Evolutionary conservation across 495 filamentous ascomycete species (phyloP), one percentile per base, ranked within the genome.

Genomic region (Penicillium waksmanii): DNA sequence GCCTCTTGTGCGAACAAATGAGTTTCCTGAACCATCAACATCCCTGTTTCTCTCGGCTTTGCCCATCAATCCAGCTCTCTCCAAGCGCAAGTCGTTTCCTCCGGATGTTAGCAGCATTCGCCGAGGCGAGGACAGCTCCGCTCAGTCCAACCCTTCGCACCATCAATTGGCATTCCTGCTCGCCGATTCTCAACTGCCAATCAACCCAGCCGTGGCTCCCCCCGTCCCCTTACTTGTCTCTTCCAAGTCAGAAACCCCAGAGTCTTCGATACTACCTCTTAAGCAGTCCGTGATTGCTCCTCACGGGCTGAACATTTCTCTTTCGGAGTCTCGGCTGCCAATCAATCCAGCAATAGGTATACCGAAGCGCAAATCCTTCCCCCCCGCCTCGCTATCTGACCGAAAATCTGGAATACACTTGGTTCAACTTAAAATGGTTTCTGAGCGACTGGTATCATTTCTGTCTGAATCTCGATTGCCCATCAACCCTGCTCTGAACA

Each of bases 321-420:
- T 50, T 23, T 64, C 40, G 2, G 44, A 42, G 19, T 57, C 50
- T 40, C 17, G 19, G 19, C 36, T 66, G 4, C 60, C 66, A 19
- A 64, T 66, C n/a, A 75, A 76, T 27, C 75, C 75, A 31, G 73
- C 72, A 12, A 23, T 66, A 12, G 56, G 56, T 10, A 31, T 58
- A 7, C 53, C 57, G 27, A 27, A 48, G 23, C 46, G 19, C 46
- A 48, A 27, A n/a, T 48, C 46, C 3, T 48, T 27, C 21, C 46
- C 23, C 9, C 11, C 19, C 0, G 10, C 21, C 46, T 48, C 23
- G 6, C 25, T 27, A n/a, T 9, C 19, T 9, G n/a, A 13, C 10
- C 46, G 9, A 6, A 52, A 53, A 33, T 61, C 55, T 12, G 65
- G 60, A 50, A 60, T 46, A 25, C 10, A 10, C 23, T 19, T n/a